Evolutionary conservation across 345 rosid species (phyloP), one percentile per base, ranked within the genome.

Genomic region (Carallia brachiata): DNA sequence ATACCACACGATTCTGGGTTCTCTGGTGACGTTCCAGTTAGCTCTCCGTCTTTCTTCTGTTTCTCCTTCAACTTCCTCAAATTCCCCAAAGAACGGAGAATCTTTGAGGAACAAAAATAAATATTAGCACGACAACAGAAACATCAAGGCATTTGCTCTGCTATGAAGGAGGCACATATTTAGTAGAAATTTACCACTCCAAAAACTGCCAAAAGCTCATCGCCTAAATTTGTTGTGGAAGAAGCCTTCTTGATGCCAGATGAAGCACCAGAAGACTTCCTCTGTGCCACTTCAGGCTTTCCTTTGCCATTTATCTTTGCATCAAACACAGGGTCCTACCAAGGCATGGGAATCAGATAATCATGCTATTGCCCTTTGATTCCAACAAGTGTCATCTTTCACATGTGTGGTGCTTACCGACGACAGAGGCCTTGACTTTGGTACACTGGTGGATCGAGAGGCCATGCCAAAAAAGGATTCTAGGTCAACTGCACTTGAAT

Each of bases 41-140:
- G 96, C 91, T 81, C 75, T 90, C 74, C 92, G 81, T 82, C 97
- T 82, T 77, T 90, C 97, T 74, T 89, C 89, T 55, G 83, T 89
- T 84, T 95, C 97, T 60, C 96, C 98, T 32, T 86, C 85, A 73
- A 87, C 81, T 77, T 92, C 93, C 85, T 87, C 85, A 70, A 92
- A 95, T 64, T 85, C 84, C 82, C 87, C 87, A 68, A 79, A 80
- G 52, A 79, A 47, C 62, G 89, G 70, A 40, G 82, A 80, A 79
- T 75, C 97, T 92, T 79, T 76, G 54, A 18, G 32, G 23, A 66
- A 50, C 15, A 62, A 65, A 69, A 71, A 62, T 52, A 69, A 66
- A 74, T 15, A 37, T 74, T 47, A 73, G 70, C 39, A 61, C 32
- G 5, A 27, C 61, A 18, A 59, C 53, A 44, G 13, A 61, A 23